phyloP scores from a whole-genome alignment of 2,329 filamentous ascomycete genomes.

The Pseudogymnoascus sp. region DNA sequence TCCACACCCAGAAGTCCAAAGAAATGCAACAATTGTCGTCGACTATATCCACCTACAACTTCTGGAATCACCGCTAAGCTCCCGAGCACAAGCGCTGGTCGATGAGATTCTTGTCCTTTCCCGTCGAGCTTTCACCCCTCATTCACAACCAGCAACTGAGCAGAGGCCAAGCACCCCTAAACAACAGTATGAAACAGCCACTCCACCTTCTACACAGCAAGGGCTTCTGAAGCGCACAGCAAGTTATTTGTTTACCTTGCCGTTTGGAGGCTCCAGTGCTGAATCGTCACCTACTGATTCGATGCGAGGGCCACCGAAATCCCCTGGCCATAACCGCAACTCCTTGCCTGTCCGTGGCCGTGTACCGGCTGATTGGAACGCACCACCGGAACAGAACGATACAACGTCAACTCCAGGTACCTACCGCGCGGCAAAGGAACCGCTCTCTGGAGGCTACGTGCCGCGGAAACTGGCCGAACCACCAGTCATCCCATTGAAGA shows the following conservation, averaged over 20 bases:
- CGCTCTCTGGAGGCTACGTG: conserved; percentile 69
- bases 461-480: conserved; percentile 50
- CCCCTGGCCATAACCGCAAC: conserved; percentile 21
- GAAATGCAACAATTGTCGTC: conserved; percentile 75
- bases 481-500: conserved; percentile 67
- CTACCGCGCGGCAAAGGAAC: conserved; percentile 70
- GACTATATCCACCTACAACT: conserved; percentile 78
- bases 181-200: conserved; percentile 20
- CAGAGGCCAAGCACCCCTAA: conserved; percentile 25
- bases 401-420: conserved; percentile 55
- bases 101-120: conserved; percentile 59
- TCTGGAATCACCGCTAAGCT: conserved; percentile 67
- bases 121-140: conserved; percentile 37
- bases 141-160: conserved; percentile 19
- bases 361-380: conserved; percentile 48
- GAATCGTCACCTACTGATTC: conserved; percentile 23
- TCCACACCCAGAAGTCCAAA: conserved; percentile 86
- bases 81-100: conserved; percentile 63
- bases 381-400: conserved; percentile 70
- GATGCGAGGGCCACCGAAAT: conserved; percentile 20
- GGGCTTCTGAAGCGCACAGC: conserved; percentile 57
- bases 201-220: conserved; percentile 45
- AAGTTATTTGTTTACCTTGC: conserved; percentile 52
- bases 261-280: conserved; percentile 35
- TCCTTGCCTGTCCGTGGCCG: conserved; percentile 32